phyloP scores from a whole-genome alignment of 148 eudicot species.

The Selenicereus undatus region DNA sequence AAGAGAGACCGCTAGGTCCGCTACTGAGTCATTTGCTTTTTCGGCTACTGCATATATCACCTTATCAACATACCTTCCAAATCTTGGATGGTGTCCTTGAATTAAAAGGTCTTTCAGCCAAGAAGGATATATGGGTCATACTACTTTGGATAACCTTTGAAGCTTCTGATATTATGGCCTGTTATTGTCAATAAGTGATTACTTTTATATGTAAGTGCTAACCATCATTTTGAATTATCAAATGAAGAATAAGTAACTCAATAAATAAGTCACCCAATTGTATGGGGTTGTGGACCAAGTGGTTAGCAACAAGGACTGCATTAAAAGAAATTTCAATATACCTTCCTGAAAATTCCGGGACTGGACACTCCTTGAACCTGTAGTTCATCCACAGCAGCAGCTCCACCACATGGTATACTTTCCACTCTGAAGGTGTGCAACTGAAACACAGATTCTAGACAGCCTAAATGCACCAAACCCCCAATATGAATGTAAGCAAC shows the following conservation, averaged over 20 bases:
- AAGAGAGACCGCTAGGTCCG: too few species aligned
- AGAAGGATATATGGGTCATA: slow-evolving; percentile 39
- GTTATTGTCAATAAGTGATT: slow-evolving; percentile 26
- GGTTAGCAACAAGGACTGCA: not conserved
- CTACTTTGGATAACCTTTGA: slow-evolving; percentile 58
- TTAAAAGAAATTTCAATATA: slow-evolving; percentile 11
- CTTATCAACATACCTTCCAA: slow-evolving; percentile 47
- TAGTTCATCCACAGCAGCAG: slow-evolving; percentile 80
- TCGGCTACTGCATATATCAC: not conserved
- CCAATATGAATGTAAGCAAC: slow-evolving; percentile 8
- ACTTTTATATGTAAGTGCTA: not conserved
- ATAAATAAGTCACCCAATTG: not conserved
- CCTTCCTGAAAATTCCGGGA: slow-evolving; percentile 73
- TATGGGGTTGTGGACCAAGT: too few species aligned
- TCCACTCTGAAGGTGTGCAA: slow-evolving; percentile 72
- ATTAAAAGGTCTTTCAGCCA: slow-evolving; percentile 43
- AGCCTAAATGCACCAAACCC: slow-evolving; percentile 39
- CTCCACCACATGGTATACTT: slow-evolving; percentile 72
- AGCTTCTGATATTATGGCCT: slow-evolving; percentile 76
- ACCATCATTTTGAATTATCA: slow-evolving; percentile 6
- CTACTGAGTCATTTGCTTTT: slow-evolving; percentile 5
- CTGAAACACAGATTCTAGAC: slow-evolving; percentile 66
- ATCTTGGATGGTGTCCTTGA: slow-evolving; percentile 50
- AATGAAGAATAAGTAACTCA: not conserved
- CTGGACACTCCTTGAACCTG: slow-evolving; percentile 72